Base-by-base conservation (phyloP, 805 yeast species). In the Kluyveromyces aestuarii region DNA sequence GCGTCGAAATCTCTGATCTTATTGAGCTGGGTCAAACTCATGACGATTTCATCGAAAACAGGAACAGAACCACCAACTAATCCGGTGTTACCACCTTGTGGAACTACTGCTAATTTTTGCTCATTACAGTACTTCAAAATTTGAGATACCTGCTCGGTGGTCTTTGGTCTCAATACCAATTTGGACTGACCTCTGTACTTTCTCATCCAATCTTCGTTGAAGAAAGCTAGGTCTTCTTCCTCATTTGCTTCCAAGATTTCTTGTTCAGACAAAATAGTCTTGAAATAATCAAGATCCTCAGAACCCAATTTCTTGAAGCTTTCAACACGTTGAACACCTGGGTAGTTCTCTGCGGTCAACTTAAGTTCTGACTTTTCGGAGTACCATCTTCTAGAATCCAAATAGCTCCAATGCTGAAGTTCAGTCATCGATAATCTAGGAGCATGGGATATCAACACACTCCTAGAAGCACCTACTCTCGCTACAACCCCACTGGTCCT, bases 41-140 rank as follows among this genome's bases (percentile, higher is more conserved):
- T 56, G 21, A 90, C 77, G 45, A 90, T 79, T 68, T 90, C 98
- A 66, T 90, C 98, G 66, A 88, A 90, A 0, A 90, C 82, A 0
- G 97, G 96, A 17, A 82, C 79, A 6, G 96, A 84, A 5, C 97
- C 98, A 54, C 97, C 98, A 40, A 90, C 98, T 42, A 90, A 75
- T 27, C 96, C 96, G 1, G 97, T 91, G 68, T 91, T 90, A 57
- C 98, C 98, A 62, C 97, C 96, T 69, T 91, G 97, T 14, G 98
- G 97, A 9, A 88, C 96, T 44, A 90, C 80, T 0, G 97, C 96
- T 27, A 90, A 67, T 51, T 75, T 78, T 44, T 80, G 68, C 30
- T 82, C 86, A 61, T 85, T 84, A 72, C 96, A 87, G 68, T 88
- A 84, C 63, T 79, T 80, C 61, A 91, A 62, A 52, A 91, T 87